Conservation (phyloP, 1,284 basidiomycete species). For the Coriolopsis trogii region DNA sequence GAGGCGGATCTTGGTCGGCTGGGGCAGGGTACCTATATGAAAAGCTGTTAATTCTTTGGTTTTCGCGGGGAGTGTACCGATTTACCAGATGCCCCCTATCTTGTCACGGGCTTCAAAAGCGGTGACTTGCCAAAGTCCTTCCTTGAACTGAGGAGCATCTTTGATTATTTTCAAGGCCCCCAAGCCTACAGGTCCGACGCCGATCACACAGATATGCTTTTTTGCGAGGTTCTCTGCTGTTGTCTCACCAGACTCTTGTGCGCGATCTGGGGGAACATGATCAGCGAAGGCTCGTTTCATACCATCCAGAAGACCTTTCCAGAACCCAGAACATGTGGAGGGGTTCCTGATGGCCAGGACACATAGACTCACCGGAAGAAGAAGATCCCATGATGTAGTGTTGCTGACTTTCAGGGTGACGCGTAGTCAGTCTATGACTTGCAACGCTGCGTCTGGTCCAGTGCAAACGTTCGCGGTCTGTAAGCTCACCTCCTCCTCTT, state of each 20-base stretch:
- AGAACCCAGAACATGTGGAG: too few species aligned
- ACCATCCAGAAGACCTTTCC: too few species aligned
- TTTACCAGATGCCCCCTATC: conserved; percentile 74
- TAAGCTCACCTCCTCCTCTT: too few species aligned
- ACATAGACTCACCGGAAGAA: conserved; percentile 12
- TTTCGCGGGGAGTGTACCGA: too few species aligned
- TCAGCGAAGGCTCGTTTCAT: background rate
- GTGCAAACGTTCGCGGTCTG: too few species aligned
- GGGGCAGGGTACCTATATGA: conserved; percentile 66
- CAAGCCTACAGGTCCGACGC: conserved; percentile 69
- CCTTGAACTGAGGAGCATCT: conserved; percentile 57
- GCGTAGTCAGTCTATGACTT: background rate
- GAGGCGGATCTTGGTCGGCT: conserved; percentile 53
- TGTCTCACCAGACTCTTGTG: background rate
- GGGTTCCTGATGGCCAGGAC: too few species aligned
- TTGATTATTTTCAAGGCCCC: conserved; percentile 65
- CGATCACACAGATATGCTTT: conserved; percentile 63
- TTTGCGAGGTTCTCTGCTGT: background rate
- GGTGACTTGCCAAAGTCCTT: conserved; percentile 56
- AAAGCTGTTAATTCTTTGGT: too few species aligned
- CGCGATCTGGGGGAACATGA: background rate
- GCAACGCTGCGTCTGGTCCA: too few species aligned
- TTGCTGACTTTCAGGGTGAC: background rate
- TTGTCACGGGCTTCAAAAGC: conserved; percentile 66
- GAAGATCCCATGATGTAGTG: conserved; percentile 8